Percentiles rank a stretch among this genome's conserved stretches.
These are phyloP conservation scores for Pleodorina starrii DNA, from an alignment of 139 green algal genomes.

Conservation along the genomic window DNA sequence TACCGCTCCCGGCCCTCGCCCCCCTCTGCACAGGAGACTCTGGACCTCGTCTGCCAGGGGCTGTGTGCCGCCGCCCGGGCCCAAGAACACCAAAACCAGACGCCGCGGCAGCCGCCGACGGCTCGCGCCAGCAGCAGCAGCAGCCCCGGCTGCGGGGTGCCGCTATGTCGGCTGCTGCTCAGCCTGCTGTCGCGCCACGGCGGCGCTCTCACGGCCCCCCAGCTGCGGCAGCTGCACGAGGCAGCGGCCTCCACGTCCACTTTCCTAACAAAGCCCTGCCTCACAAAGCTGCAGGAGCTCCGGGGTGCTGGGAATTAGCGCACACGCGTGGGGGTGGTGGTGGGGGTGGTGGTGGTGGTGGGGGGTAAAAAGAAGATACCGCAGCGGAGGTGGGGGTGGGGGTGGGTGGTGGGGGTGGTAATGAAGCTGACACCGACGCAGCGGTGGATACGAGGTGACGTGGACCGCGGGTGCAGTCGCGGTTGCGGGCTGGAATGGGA, in stretches of 20 bases:
- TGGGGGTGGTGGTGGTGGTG: too few relatives aligned
- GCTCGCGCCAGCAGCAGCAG: background rate
- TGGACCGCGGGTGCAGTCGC: too few relatives aligned
- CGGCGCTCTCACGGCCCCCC: background rate
- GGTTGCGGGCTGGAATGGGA: too few relatives aligned
- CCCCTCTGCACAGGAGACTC: background rate
- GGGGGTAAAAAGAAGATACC: too few relatives aligned
- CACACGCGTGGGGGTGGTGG: too few relatives aligned
- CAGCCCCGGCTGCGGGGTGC: background rate
- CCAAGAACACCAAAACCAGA: background rate
- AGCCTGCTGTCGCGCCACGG: background rate
- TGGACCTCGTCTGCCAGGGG: background rate
- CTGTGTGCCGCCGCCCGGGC: background rate
- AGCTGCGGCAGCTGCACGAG: slow-evolving; percentile 16
- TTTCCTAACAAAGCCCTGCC: slow-evolving; percentile 21
- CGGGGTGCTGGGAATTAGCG: too few relatives aligned
- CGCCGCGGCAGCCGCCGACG: too few relatives aligned
- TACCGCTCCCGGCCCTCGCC: background rate
- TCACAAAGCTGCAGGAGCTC: slow-evolving; percentile 4
- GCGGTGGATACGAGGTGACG: too few relatives aligned
- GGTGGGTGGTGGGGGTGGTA: too few relatives aligned
- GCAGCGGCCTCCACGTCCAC: background rate
- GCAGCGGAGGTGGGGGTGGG: too few relatives aligned
- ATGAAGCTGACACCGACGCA: too few relatives aligned
- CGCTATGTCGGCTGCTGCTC: slow-evolving; percentile 36